Conservation (phyloP, 2,329 filamentous ascomycete species). For the Bipolaris gigantea region DNA sequence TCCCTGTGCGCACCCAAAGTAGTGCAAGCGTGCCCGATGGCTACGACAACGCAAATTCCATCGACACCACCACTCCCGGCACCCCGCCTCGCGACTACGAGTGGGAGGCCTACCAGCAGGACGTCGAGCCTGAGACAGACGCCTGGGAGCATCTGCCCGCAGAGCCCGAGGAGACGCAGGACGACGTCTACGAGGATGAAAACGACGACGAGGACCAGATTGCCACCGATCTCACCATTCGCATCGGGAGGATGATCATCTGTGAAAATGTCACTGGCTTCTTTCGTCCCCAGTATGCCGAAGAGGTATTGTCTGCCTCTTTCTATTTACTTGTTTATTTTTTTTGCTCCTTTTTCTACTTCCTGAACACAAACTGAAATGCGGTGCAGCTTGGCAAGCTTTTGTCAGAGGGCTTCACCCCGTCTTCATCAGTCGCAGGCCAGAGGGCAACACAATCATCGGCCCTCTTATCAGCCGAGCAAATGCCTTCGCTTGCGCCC, state of each 20-base stretch:
- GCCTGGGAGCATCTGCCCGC: conserved; percentile 43
- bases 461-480: conserved; percentile 40
- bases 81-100: conserved; percentile 45
- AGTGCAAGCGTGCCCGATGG: conserved; percentile 30
- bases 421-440: conserved; percentile 39
- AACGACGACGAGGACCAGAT: conserved; percentile 45
- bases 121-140: conserved; percentile 43
- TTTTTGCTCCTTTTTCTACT: neutral
- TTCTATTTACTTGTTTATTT: neutral
- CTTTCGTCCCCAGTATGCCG: conserved; percentile 45
- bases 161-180: conserved; percentile 42
- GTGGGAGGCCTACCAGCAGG: conserved; percentile 46
- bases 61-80: conserved; percentile 41
- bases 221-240: conserved; percentile 43
- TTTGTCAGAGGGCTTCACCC: conserved; percentile 38
- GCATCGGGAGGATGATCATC: conserved; percentile 46
- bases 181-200: conserved; percentile 45
- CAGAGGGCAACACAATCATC: conserved; percentile 43
- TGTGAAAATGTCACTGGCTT: conserved; percentile 45
- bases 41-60: conserved; percentile 33
- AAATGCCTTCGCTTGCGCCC: conserved; percentile 43
- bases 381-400: conserved; percentile 43
- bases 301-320: conserved; percentile 41
- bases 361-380: conserved; percentile 29
- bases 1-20: conserved; percentile 39